Evolutionary conservation across 495 filamentous ascomycete species (phyloP), one percentile per base, ranked within the genome.

Genomic region (Penicillium arizonense): DNA sequence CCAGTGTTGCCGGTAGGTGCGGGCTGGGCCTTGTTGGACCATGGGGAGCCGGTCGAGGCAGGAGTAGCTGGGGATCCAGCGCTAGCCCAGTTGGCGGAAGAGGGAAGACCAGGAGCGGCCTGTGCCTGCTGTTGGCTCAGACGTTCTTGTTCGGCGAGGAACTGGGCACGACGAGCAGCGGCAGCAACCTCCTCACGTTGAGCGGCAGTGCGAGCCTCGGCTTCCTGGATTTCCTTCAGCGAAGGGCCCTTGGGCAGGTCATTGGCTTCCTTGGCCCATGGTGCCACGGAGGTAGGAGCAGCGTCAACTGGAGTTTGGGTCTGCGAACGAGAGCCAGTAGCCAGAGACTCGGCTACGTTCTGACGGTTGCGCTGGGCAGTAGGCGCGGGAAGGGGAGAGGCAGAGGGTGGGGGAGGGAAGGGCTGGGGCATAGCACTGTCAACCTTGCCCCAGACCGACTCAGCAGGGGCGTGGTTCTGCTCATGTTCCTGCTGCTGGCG

Each of bases 201-300:
- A 9, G 94, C 92, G n/a, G 91, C 93, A 63, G 89, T 94, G 59
- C 87, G 87, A 33, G 94, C 93, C 69, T 98, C 94, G 21, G 89
- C 83, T 70, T 96, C 94, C 64, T 98, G 94, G 35, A 98, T 98
- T 62, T 98, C 92, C 72, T 90, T 97, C 49, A 98, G 78, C 49
- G 92, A 96, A 3, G 93, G 94, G 0, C 89, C 91, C 73, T 90
- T 97, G 26, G 88, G 83, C 16, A 83, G 69, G 62, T 91, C 91
- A 18, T 81, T 76, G 10, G 79, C 74, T 54, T 97, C 90, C 67
- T 91, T 92, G 5, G 94, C 94, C 94, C 94, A 98, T 1, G 94
- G 94, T 2, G 94, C 94, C 42, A 96, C 76, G 2, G 90, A 87
- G 3, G 89, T 76, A 33, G 77, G 69, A 0, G 79, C 79, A 4